A percentile compares a stretch with the other conserved stretches of the same genome.
These are phyloP conservation scores for Chiua virens DNA, from an alignment of 768 basidiomycete genomes.

Conservation along the genomic window DNA sequence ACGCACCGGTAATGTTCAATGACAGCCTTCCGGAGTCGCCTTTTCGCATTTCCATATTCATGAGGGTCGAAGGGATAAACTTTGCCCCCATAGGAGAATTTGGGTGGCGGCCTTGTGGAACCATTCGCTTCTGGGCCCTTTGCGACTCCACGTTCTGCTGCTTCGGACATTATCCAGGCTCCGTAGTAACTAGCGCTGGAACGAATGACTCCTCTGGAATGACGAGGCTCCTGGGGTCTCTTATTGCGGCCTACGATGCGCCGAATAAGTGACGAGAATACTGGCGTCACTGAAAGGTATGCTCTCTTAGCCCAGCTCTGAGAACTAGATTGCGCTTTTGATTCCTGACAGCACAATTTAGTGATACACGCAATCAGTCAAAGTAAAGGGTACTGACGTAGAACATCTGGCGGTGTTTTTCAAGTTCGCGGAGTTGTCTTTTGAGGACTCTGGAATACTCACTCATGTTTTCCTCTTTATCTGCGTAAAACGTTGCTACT, in stretches of 20 bases:
- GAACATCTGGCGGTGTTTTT: constrained; percentile 61
- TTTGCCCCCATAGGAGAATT: not conserved
- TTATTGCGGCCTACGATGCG: not conserved
- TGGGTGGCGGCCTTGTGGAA: too few species aligned
- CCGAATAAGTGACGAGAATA: constrained; percentile 3
- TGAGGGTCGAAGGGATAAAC: constrained; percentile 54
- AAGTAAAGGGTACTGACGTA: constrained; percentile 43
- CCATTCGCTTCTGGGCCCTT: not conserved
- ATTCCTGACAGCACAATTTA: constrained; percentile 15
- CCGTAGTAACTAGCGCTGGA: not conserved
- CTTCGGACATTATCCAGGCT: not conserved
- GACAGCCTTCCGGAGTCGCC: constrained; percentile 79
- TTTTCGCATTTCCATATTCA: constrained; percentile 82
- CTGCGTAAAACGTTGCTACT: constrained; percentile 79
- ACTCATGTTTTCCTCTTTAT: constrained; percentile 64
- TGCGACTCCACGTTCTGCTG: not conserved
- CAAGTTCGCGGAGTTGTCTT: constrained; percentile 73
- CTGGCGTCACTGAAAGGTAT: constrained; percentile 1
- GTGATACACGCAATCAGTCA: not conserved
- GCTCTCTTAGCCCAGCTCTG: constrained; percentile 14
- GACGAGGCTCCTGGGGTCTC: not conserved
- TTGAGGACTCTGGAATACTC: constrained; percentile 48
- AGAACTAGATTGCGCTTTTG: not conserved
- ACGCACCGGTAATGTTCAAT: constrained; percentile 77
- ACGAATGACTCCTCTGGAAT: not conserved